phyloP scores from a whole-genome alignment of 495 filamentous ascomycete genomes.

The Xylaria venustula region DNA sequence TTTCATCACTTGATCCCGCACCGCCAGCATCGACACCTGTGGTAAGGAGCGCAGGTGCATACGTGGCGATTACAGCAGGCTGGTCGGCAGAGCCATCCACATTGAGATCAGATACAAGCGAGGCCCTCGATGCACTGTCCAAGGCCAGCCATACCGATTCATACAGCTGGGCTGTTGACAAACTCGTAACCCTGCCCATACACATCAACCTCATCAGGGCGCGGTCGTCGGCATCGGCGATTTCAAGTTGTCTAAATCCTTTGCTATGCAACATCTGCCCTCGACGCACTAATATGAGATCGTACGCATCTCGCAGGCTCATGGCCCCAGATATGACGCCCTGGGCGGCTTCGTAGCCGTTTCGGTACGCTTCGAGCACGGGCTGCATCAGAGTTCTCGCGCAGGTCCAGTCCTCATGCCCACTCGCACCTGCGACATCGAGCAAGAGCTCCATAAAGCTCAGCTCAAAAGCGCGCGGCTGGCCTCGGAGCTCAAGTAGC shows the following conservation, averaged over 20 bases:
- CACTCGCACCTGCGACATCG: conserved; percentile 38
- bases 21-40: conserved; percentile 15
- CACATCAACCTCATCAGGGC: conserved; percentile 35
- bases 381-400: conserved; percentile 36
- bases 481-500: conserved; percentile 24
- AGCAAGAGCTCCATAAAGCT: conserved; percentile 40
- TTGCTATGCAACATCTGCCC: conserved; percentile 19
- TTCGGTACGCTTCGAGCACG: conserved; percentile 31
- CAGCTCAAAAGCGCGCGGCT: conserved; percentile 30
- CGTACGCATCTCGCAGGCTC: conserved; percentile 32
- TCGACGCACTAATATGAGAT: conserved; percentile 31
- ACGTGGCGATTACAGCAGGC: conserved; percentile 38
- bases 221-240: conserved; percentile 26
- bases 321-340: conserved; percentile 22
- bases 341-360: conserved; percentile 30
- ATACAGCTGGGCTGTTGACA: conserved; percentile 31
- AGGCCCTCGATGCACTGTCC: conserved; percentile 17
- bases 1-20: conserved; percentile 7
- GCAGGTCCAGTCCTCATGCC: conserved; percentile 38
- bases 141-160: conserved; percentile 25
- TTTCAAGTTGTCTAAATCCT: conserved; percentile 27
- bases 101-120: conserved; percentile 28
- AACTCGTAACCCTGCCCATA: conserved; percentile 33
- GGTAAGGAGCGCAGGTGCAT: conserved; percentile 33
- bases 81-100: conserved; percentile 28